Evolutionary conservation across 768 basidiomycete genomes (phyloP), one percentile per base, ranked within the genome.

Genomic region (Amanita pseudoporphyria): DNA sequence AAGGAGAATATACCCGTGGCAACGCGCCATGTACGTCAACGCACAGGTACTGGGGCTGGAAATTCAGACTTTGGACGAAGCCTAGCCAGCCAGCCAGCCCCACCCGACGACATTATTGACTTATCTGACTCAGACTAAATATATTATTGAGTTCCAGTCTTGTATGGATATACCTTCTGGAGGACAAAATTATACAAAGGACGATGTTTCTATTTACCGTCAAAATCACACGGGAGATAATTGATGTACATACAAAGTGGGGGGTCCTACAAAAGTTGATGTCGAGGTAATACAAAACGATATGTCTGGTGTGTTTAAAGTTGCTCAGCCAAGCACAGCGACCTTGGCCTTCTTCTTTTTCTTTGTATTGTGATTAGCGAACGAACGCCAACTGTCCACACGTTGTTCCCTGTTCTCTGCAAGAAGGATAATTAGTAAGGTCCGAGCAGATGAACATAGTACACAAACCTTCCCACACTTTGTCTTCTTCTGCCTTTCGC

Each of bases 401-500:
- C 90, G 82, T 56, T 85, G 71, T 53, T 93, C 90, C 55, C 90
- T 74, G 28, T 69, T 80, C 51, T 84, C 85, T 87, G 60, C 37
- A n/a, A 6, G 1, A 43, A 44, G 50, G 9, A 28, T 45, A 18
- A 10, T 37, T 40, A n/a, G 13, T 28, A 18, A 16, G 35, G 21
- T 2, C 31, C 32, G 22, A 31, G 30, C 33, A 35, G 35, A n/a
- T 3, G 24, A 12, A 44, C 28, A 26, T 16, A 46, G 42, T n/a
- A 28, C 32, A 58, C 67, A 32, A 55, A 91, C 91, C 89, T 73
- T 95, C 92, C 92, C 92, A 96, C 21, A 64, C 68, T 57, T 82
- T 85, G 57, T 94, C 89, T 5, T 93, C 88, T 57, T 94, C 90
- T 1, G 76, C 84, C 66, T 95, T 95, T 47, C 92, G 76, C 64